phyloP scores from a whole-genome alignment of 2,329 filamentous ascomycete species.

The Cordyceps tenuipes region DNA sequence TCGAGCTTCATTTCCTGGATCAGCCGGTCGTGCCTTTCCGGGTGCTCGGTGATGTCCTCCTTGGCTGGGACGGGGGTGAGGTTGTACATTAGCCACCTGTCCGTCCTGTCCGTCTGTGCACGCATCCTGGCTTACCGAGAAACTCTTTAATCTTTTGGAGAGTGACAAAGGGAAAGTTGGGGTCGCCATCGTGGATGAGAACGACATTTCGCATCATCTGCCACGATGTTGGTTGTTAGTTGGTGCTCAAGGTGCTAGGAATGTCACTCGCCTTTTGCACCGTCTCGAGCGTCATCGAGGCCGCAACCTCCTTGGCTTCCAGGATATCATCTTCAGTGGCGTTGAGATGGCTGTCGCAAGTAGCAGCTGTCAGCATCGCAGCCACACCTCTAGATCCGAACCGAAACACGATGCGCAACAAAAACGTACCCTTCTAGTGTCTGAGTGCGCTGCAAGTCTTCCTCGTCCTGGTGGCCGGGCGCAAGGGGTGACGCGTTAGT shows the following conservation, averaged over 20 bases:
- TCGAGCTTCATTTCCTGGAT: conserved; percentile 28
- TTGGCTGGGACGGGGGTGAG: no score
- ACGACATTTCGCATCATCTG: conserved; percentile 29
- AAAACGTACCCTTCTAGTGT: conserved; percentile 7
- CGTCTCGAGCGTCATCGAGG: conserved; percentile 18
- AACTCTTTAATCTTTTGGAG: conserved; percentile 32
- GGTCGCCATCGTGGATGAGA: conserved; percentile 33
- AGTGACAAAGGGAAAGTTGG: conserved; percentile 34
- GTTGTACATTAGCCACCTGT: background rate
- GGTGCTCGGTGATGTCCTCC: conserved; percentile 18
- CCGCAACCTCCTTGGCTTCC: conserved; percentile 23
- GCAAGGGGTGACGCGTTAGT: background rate
- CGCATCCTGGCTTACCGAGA: conserved; percentile 18
- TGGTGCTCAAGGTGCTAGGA: no score
- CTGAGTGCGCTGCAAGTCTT: background rate
- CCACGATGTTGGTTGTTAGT: background rate
- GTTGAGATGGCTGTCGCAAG: conserved; percentile 15
- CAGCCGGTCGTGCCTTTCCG: conserved; percentile 21
- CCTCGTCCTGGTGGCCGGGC: background rate
- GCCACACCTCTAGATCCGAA: no score
- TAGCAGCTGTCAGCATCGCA: background rate
- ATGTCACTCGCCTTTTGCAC: conserved; percentile 12
- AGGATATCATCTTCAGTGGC: conserved; percentile 23
- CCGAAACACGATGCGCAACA: background rate
- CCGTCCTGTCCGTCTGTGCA: background rate